Percentiles rank a stretch among this genome's conserved stretches.
Conservation (phyloP, 495 filamentous ascomycete genomes). For the Neurospora sp. region DNA sequence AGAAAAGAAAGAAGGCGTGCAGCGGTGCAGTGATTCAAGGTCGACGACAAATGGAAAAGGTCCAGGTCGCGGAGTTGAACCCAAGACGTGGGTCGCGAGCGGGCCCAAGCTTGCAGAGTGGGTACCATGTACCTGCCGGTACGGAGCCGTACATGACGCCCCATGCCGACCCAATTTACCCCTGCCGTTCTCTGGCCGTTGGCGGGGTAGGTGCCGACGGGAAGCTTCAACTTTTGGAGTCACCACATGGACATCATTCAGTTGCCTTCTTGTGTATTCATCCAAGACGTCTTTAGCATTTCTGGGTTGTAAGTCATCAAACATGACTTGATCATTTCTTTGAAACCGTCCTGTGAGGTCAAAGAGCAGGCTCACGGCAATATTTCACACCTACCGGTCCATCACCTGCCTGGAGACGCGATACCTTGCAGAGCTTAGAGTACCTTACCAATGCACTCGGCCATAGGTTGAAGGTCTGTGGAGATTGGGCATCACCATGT, state of each 20-base stretch:
- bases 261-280: background rate
- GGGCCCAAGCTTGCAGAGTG: constrained; percentile 5
- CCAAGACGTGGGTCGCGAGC: constrained; percentile 10
- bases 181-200: background rate
- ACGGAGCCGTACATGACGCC: background rate
- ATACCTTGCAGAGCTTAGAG: background rate
- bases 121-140: constrained; percentile 6
- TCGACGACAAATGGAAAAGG: background rate
- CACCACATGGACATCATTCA: background rate
- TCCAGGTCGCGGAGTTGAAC: constrained; percentile 3
- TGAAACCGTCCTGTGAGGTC: background rate
- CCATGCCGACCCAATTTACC: background rate
- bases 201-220: background rate
- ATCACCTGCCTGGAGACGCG: background rate
- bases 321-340: background rate
- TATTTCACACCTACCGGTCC: background rate
- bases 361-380: background rate
- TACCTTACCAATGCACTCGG: background rate
- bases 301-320: background rate
- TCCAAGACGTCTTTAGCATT: background rate
- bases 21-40: background rate
- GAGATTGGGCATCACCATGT: background rate
- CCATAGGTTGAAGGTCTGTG: background rate
- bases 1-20: background rate
- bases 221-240: background rate